Evolutionary conservation across 768 basidiomycete species (phyloP), one percentile per base, ranked within the genome.

Genomic region (Multifurca ochricompacta): DNA sequence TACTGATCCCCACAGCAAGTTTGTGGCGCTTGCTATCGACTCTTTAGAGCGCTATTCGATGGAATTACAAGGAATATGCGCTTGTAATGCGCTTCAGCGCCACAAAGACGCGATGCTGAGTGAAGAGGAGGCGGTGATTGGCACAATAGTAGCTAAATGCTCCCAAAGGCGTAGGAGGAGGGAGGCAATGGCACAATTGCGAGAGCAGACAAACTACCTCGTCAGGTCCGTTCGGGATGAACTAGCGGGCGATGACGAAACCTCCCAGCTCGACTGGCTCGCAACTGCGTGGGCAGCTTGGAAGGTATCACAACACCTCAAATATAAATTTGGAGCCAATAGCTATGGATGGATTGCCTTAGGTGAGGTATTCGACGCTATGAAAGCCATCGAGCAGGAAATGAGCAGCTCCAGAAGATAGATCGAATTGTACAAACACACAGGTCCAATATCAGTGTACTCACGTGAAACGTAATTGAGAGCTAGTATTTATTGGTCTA

Each of bases 271-370:
- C 42, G 70, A 73, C 10, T 71, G 71, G 55, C 67, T 85, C 40
- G 55, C 69, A 48, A 67, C 73, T 4, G 75, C 76, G 8, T 85
- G 80, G 82, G 63, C 75, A 2, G 79, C 81, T 2, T 85, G 78
- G 74, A 63, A 73, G 51, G 56, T 82, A 10, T 72, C 77, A 0
- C 62, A 68, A 8, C 53, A 68, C 3, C 44, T 68, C 43, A 61
- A 65, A n/a, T 64, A 68, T 13, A 56, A 60, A 9, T 84, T 83
- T 57, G 83, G 82, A 0, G 79, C 78, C 23, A 72, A 75, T 49
- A 82, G 78, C 63, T 85, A 83, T 64, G 74, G 76, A 21, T 85
- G 79, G 77, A 63, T 86, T 19, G 74, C 78, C 4, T 67, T 85
- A 31, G 77, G 79, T 2, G 71, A 72, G 4, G 70, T 82, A 34